A percentile compares a stretch with the other conserved stretches of the same genome.
Conservation (phyloP, 108 stramenopile genomes). For the Bacterosira constricta region DNA sequence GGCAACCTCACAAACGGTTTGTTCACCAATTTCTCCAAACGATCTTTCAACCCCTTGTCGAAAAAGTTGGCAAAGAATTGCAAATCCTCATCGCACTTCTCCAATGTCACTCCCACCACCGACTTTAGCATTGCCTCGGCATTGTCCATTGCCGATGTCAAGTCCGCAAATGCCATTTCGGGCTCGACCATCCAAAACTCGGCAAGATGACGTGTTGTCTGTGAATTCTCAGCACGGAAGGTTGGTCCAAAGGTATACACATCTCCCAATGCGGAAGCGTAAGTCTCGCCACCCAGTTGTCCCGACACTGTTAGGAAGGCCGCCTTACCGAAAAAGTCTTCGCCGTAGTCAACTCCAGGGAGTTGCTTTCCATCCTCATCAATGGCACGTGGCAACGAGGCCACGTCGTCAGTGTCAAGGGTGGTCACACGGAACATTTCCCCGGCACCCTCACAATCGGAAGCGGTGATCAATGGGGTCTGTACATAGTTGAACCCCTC, state of each 20-base stretch:
- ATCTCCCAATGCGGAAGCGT: constrained; percentile 97
- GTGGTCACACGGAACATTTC: constrained; percentile 99
- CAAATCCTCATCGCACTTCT: constrained; percentile 88
- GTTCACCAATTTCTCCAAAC: constrained; percentile 79
- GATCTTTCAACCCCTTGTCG: constrained; percentile 79
- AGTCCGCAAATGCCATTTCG: constrained; percentile 98
- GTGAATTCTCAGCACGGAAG: constrained; percentile 99
- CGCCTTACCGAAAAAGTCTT: constrained; percentile 96
- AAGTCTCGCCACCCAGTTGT: constrained; percentile 95
- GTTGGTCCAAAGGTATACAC: constrained; percentile 99
- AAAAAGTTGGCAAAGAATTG: constrained; percentile 93
- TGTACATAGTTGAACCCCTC: constrained; percentile 95
- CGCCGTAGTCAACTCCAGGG: constrained; percentile 68
- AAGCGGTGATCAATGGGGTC: constrained; percentile 96
- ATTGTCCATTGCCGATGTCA: constrained; percentile 94
- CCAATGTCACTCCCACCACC: constrained; percentile 78
- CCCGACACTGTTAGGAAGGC: constrained; percentile 97
- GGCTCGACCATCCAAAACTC: constrained; percentile 99
- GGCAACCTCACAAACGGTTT: constrained; percentile 87
- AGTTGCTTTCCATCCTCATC: constrained; percentile 54
- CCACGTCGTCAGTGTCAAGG: constrained; percentile 76
- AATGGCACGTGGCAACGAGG: constrained; percentile 55
- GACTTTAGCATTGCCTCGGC: constrained; percentile 95
- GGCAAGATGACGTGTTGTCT: constrained; percentile 97
- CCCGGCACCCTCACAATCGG: constrained; percentile 99